Conservation (phyloP, 805 yeast species). For the Nakazawaea molendinolei region DNA sequence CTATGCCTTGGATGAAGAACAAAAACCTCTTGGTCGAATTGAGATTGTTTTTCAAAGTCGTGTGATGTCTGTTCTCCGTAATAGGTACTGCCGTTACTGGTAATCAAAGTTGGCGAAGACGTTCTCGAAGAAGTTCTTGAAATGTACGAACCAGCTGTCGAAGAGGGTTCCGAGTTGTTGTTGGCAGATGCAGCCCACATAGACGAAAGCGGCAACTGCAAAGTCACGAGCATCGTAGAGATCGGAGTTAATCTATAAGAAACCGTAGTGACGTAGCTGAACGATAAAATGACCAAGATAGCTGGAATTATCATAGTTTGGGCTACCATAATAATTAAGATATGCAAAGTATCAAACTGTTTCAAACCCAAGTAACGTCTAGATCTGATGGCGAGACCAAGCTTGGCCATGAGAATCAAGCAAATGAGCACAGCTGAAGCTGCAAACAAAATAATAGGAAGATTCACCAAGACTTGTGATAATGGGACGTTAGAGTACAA, state of each 20-base stretch:
- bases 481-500: slow-evolving; percentile 19
- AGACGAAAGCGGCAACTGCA: slow-evolving; percentile 76
- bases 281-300: slow-evolving; percentile 51
- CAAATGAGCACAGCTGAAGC: slow-evolving; percentile 61
- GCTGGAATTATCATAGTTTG: slow-evolving; percentile 84
- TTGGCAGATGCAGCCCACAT: slow-evolving; percentile 82
- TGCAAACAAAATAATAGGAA: slow-evolving; percentile 59
- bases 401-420: slow-evolving; percentile 53
- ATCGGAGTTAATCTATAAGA: slow-evolving; percentile 36
- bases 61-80: slow-evolving; percentile 5
- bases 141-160: slow-evolving; percentile 24
- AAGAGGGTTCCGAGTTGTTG: slow-evolving; percentile 35
- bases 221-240: slow-evolving; percentile 54
- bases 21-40: no score
- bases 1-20: slow-evolving; percentile 3
- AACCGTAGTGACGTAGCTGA: slow-evolving; percentile 29
- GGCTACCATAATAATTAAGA: slow-evolving; percentile 69
- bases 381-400: slow-evolving; percentile 60
- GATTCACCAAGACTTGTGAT: slow-evolving; percentile 35
- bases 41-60: background rate
- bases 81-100: slow-evolving; percentile 12
- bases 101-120: slow-evolving; percentile 13
- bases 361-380: slow-evolving; percentile 72
- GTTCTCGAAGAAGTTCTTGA: slow-evolving; percentile 12
- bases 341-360: slow-evolving; percentile 79